Base-by-base conservation (phyloP, 2,329 filamentous ascomycete genomes). In the Knoxdaviesia capensis region DNA sequence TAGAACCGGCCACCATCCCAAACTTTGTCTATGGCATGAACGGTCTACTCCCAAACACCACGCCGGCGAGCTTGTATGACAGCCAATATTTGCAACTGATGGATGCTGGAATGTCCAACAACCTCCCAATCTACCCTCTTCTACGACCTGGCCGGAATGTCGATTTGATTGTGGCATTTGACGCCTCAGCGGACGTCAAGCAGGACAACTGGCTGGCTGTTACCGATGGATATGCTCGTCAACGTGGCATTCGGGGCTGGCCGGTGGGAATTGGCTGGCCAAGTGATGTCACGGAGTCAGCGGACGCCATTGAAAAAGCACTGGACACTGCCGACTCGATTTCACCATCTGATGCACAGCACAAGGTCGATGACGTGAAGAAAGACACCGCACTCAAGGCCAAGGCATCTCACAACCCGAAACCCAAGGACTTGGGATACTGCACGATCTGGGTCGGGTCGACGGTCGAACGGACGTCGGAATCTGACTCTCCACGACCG, bases 101-200 rank as follows among this genome's bases (percentile, higher is more conserved):
- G 87, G 90, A 98, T 57, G 87, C 90, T 2, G 90, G 90, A 41
- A 98, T 98, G 90, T 92, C 83, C 48, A 96, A 98, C 56, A 98
- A 98, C 53, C 66, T 98, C 6, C 90, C 90, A 2, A 87, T 96
- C 36, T 98, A 98, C 55, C 90, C 90, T 0, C 69, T 96, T 4
- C 74, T 98, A 11, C 77, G 90, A 7, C 85, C 85, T 0, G 88
- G 87, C 3, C 73, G 90, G 34, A 72, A 93, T 44, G 79, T 98
- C 5, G 90, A 98, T 51, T 70, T 98, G 37, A 65, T 96, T 38
- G 73, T 98, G 38, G 84, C 87, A 3, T 98, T 98, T 56, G 90
- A 98, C 56, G 86, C 86, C 4, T 93, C 84, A 1, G 87, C 87
- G 20, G 90, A 98, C 51, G 83, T 94, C 45, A 84, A 80, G 54